A percentile compares a stretch with the other conserved stretches of the same genome.
Conservation (phyloP, 768 basidiomycete genomes). For the Suillus sp. region DNA sequence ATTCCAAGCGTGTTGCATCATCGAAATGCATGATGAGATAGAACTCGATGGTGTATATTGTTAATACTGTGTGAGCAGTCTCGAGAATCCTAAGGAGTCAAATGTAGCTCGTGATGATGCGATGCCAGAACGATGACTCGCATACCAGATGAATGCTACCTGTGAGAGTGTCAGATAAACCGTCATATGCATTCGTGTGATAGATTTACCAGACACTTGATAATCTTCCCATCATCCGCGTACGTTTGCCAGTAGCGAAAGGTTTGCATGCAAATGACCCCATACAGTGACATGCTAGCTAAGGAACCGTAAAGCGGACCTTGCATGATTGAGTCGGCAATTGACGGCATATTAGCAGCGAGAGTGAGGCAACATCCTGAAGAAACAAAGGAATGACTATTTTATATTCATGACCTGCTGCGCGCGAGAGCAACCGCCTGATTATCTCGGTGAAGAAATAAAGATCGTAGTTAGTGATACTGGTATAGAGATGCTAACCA, state of each 20-base stretch:
- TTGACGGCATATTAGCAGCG: slow-evolving; percentile 11
- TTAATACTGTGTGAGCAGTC: slow-evolving; percentile 18
- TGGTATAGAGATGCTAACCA: too few relatives aligned
- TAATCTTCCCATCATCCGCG: slow-evolving; percentile 7
- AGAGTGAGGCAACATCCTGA: not conserved
- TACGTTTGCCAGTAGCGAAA: slow-evolving; percentile 18
- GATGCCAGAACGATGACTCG: not conserved
- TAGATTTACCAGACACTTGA: slow-evolving; percentile 13
- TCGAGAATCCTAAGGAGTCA: slow-evolving; percentile 17
- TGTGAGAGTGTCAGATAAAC: slow-evolving; percentile 1
- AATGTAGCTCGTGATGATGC: not conserved
- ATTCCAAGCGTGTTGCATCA: slow-evolving; percentile 1
- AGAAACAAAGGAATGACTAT: not conserved
- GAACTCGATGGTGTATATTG: slow-evolving; percentile 18
- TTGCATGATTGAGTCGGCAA: slow-evolving; percentile 16
- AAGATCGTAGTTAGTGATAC: too few relatives aligned
- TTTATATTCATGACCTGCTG: not conserved
- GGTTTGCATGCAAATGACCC: slow-evolving; percentile 22
- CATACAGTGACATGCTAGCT: slow-evolving; percentile 15
- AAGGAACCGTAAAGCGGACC: slow-evolving; percentile 19
- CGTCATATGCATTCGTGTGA: not conserved
- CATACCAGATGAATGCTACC: slow-evolving; percentile 20
- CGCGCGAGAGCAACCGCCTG: too few relatives aligned
- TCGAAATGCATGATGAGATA: slow-evolving; percentile 22
- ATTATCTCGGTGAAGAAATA: too few relatives aligned